Base-by-base conservation (phyloP, 768 basidiomycete genomes). In the Astraeus odoratus region DNA sequence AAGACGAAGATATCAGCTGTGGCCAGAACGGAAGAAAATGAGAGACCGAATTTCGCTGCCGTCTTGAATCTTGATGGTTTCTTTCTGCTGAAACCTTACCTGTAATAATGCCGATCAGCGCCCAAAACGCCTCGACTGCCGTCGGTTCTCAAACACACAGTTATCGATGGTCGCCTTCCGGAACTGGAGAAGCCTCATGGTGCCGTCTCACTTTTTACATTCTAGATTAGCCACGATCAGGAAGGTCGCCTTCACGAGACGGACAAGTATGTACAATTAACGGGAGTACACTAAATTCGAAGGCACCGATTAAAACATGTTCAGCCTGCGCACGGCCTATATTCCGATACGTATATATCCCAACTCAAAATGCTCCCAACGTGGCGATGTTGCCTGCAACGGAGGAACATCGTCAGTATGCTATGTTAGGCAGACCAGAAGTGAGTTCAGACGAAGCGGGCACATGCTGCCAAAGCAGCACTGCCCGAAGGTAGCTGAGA, bases 401-500 rank as follows among this genome's bases (percentile, higher is more conserved):
- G 67, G 54, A 69, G 44, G 43, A 20, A 3, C 15, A 31, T 31
- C 7, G 39, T 61, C 31, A 57, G 56, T 42, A 44, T 15, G 9
- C 42, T 31, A 42, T 30, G 16, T 12, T 1, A 16, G 30, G 18
- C 1, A 24, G 37, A 33, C 8, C 15, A 31, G 47, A 33, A 35
- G 43, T 55, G 29, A 30, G 44, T n/a, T 75, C 73, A 75, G 72
- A 67, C 46, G 61, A 63, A 75, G 64, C 76, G 74, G 73, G 64
- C 61, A 48, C 47, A 41, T 47, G 43, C 61, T 67, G 48, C 67
- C 64, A 70, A 70, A 65, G 67, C 61, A 60, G 61, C 56, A 64
- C 63, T 70, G 19, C 73, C 78, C 77, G 82, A 85, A 88, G 86
- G 86, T 87, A 87, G 85, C 84, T 87, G 86, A 88, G 86, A 77